A percentile compares a stretch with the other conserved stretches of the same genome.
phyloP scores from a whole-genome alignment of 2,329 filamentous ascomycete genomes.

The Cytospora mali region DNA sequence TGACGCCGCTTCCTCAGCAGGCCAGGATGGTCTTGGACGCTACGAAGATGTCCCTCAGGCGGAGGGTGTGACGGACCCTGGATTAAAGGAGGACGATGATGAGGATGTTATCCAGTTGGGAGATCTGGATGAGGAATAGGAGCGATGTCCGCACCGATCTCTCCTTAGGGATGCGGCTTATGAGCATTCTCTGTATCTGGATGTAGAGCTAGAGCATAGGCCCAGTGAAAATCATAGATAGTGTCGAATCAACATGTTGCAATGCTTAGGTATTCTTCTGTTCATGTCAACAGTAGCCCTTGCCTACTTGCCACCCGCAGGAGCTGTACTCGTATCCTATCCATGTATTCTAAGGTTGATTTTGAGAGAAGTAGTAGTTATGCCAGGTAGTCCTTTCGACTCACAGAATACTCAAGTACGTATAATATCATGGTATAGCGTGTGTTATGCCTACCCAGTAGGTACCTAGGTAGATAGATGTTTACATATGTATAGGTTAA shows the following conservation, averaged over 20 bases:
- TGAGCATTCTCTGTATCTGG: neutral
- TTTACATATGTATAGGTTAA: too few species aligned
- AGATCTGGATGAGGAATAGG: slow-evolving; percentile 18
- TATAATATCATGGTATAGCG: too few species aligned
- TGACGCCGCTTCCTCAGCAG: slow-evolving; percentile 21
- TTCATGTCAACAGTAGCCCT: neutral
- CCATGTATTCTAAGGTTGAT: too few species aligned
- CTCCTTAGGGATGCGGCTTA: neutral
- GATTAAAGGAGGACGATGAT: slow-evolving; percentile 30
- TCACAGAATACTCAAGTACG: too few species aligned
- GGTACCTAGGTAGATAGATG: too few species aligned
- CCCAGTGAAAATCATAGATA: neutral
- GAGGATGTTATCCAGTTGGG: slow-evolving; percentile 34
- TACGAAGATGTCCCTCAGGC: slow-evolving; percentile 38
- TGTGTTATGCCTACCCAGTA: neutral
- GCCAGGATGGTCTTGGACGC: slow-evolving; percentile 33
- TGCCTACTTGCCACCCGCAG: too few species aligned
- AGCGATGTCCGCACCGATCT: neutral
- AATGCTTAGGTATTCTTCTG: neutral
- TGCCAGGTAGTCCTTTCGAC: too few species aligned
- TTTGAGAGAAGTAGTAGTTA: too few species aligned
- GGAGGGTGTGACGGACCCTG: slow-evolving; percentile 19
- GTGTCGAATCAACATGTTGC: too few species aligned
- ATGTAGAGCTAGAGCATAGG: neutral
- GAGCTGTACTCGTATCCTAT: neutral